Evolutionary conservation across 23 red algal species (phyloP).

Genomic region (Gracilariopsis chorda): DNA sequence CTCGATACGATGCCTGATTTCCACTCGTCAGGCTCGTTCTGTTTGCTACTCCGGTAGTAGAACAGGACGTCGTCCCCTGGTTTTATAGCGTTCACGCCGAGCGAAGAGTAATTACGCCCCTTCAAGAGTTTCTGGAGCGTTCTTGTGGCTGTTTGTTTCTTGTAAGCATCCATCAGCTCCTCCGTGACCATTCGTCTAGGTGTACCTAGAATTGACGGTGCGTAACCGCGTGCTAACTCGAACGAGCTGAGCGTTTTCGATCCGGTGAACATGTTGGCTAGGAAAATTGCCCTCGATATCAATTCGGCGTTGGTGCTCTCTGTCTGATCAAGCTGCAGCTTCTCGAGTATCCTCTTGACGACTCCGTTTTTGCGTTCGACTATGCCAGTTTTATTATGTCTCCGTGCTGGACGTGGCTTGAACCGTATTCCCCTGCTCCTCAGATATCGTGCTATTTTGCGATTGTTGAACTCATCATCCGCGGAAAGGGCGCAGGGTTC

Average conservation of each 20-base stretch:
- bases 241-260: neutral
- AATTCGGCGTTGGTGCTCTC: neutral
- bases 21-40: too few relatives aligned
- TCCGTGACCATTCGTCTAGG: neutral
- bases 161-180: neutral
- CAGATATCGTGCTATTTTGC: too few relatives aligned
- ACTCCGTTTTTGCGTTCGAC: neutral
- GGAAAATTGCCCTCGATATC: neutral
- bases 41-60: neutral
- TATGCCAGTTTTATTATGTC: too few relatives aligned
- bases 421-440: too few relatives aligned
- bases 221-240: conserved; percentile 4
- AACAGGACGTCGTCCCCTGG: too few relatives aligned
- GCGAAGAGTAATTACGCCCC: too few relatives aligned
- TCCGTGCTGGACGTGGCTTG: too few relatives aligned
- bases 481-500: too few relatives aligned
- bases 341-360: conserved; percentile 5
- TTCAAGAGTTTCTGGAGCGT: neutral
- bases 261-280: neutral
- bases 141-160: neutral
- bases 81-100: too few relatives aligned
- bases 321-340: neutral
- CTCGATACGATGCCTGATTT: too few relatives aligned
- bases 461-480: too few relatives aligned
- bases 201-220: conserved; percentile 6